Evolutionary conservation across 2,329 filamentous ascomycete species (phyloP).

Genomic region (Septoria petroselini): DNA sequence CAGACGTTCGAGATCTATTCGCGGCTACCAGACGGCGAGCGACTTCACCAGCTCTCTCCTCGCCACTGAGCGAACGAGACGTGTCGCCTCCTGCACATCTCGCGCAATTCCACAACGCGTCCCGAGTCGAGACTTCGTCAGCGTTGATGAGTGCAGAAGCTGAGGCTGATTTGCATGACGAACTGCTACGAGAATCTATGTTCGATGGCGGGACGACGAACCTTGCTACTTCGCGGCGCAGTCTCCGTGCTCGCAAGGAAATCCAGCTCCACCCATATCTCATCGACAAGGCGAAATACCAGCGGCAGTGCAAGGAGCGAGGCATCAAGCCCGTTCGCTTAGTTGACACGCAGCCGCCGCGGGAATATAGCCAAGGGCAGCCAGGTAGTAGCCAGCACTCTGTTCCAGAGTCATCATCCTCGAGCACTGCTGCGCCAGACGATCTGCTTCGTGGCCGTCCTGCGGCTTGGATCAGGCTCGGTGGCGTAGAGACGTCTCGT

Average conservation of each 20-base stretch:
- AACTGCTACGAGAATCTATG: constrained; percentile 3
- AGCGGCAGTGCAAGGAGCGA: constrained; percentile 43
- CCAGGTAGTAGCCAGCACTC: constrained; percentile 15
- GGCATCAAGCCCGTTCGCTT: constrained; percentile 46
- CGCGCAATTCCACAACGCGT: neutral
- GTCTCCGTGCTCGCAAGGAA: constrained; percentile 46
- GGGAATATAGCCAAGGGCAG: constrained; percentile 21
- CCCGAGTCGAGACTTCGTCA: neutral
- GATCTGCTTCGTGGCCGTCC: neutral
- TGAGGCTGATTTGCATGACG: neutral
- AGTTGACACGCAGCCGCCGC: constrained; percentile 21
- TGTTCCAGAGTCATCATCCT: neutral
- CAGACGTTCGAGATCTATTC: constrained; percentile 12
- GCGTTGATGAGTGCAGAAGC: neutral
- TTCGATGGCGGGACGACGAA: neutral
- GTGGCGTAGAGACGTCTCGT: neutral
- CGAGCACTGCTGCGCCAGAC: neutral
- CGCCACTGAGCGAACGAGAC: constrained; percentile 31
- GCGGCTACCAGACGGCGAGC: neutral
- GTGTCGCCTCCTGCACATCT: constrained; percentile 24
- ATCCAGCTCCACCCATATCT: constrained; percentile 51
- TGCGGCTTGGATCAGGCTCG: constrained; percentile 5
- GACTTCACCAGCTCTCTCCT: constrained; percentile 10
- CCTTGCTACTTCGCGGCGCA: constrained; percentile 29
- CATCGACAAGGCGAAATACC: constrained; percentile 46